Evolutionary conservation across 176 grass and related monocot genomes (phyloP).

Genomic region (Oryza meyeriana): DNA sequence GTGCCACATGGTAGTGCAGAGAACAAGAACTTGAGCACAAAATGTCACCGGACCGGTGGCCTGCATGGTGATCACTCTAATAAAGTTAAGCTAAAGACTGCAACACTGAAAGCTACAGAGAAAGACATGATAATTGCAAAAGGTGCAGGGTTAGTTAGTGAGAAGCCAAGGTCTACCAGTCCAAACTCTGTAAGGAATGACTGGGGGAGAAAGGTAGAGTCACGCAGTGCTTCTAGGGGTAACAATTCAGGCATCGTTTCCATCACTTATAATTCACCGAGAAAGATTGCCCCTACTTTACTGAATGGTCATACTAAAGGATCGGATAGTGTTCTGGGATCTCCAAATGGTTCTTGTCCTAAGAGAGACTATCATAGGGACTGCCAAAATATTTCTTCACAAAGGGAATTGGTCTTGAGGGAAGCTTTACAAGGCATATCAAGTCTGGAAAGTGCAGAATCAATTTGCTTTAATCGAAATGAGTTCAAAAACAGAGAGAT

Average conservation of each 20-base stretch:
- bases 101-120: conserved; percentile 22
- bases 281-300: conserved; percentile 20
- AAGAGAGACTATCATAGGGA: conserved; percentile 15
- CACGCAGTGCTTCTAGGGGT: conserved; percentile 18
- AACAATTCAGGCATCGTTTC: conserved; percentile 39
- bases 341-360: conserved; percentile 24
- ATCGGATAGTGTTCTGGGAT: conserved; percentile 29
- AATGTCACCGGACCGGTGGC: conserved; percentile 8
- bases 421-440: conserved; percentile 25
- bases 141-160: conserved; percentile 39
- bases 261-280: conserved; percentile 51
- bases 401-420: not conserved
- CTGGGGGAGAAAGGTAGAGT: conserved; percentile 9
- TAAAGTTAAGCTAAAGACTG: conserved; percentile 19
- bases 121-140: conserved; percentile 57
- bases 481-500: conserved; percentile 10
- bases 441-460: not conserved
- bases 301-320: conserved; percentile 16
- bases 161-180: conserved; percentile 34
- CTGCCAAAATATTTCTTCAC: not conserved
- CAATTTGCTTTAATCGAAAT: not conserved
- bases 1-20: conserved; percentile 5
- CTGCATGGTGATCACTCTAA: conserved; percentile 2
- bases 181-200: conserved; percentile 19
- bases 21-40: conserved; percentile 29